phyloP scores from a whole-genome alignment of 2,329 filamentous ascomycete genomes.

The Zarea fungicola region DNA sequence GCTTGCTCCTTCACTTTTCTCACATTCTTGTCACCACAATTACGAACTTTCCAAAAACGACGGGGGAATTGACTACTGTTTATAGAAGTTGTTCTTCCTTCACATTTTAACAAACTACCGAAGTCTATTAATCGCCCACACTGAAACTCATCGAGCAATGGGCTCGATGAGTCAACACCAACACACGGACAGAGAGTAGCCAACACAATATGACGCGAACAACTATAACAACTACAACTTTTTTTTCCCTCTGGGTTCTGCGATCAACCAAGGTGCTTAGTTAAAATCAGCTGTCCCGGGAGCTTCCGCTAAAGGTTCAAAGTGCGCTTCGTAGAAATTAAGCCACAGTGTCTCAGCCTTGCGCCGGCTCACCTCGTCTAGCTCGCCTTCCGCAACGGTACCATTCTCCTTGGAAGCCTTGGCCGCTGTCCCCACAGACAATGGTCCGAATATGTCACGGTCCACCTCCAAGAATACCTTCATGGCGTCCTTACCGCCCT shows the following conservation, averaged over 20 bases:
- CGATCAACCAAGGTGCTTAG: constrained; percentile 29
- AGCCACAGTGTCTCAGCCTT: constrained; percentile 48
- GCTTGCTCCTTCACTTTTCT: too few relatives aligned
- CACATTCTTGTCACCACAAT: too few relatives aligned
- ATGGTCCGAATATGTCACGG: constrained; percentile 59
- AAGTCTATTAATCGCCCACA: too few relatives aligned
- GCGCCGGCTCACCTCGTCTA: constrained; percentile 46
- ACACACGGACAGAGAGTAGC: not conserved
- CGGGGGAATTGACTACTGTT: too few relatives aligned
- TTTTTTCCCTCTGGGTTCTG: too few relatives aligned
- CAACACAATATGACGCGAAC: not conserved
- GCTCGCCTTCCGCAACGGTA: constrained; percentile 28
- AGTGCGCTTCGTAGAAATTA: constrained; percentile 49
- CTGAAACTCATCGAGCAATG: too few relatives aligned
- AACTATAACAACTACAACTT: too few relatives aligned
- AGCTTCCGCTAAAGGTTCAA: constrained; percentile 40
- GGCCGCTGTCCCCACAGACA: constrained; percentile 19
- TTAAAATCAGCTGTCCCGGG: constrained; percentile 50
- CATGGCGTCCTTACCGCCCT: constrained; percentile 76
- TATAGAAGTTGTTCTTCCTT: too few relatives aligned
- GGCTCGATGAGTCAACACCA: too few relatives aligned
- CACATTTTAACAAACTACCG: too few relatives aligned
- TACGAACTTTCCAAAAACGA: too few relatives aligned
- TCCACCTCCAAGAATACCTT: constrained; percentile 82
- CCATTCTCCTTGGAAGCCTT: constrained; percentile 43